Conservation (phyloP, 176 grass and related monocot species). For the Oryza longistaminata region DNA sequence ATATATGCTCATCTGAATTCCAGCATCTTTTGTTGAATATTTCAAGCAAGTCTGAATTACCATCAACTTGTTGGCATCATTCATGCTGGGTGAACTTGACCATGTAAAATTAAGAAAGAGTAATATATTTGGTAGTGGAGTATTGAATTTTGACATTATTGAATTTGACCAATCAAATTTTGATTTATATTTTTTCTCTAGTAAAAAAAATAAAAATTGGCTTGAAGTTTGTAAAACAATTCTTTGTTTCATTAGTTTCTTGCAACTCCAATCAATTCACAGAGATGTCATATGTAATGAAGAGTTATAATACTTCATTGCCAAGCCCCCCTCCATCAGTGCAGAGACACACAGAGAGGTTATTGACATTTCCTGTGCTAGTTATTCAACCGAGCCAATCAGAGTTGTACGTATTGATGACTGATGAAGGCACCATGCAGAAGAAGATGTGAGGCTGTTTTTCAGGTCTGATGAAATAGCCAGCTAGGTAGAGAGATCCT, state of each 20-base stretch:
- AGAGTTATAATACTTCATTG: not conserved
- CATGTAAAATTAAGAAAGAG: not conserved
- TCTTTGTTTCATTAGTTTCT: not conserved
- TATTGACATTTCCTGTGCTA: not conserved
- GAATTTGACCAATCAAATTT: not conserved
- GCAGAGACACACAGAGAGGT: too few relatives aligned
- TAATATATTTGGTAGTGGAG: not conserved
- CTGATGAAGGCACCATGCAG: not conserved
- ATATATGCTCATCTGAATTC: not conserved
- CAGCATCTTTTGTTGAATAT: not conserved
- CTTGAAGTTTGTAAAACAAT: slow-evolving; percentile 5
- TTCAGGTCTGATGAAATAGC: not conserved
- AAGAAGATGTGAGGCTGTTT: not conserved
- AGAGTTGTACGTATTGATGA: slow-evolving; percentile 5
- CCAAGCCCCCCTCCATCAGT: too few relatives aligned
- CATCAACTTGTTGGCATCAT: not conserved
- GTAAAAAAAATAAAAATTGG: not conserved
- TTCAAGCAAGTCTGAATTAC: not conserved
- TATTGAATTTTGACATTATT: not conserved
- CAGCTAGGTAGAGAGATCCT: not conserved
- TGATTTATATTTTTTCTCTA: not conserved
- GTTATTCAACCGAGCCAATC: slow-evolving; percentile 3
- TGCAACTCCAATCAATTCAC: not conserved
- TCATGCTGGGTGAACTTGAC: not conserved
- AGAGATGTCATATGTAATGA: slow-evolving; percentile 5